These are phyloP conservation scores for Naganishia kalamii DNA, from an alignment of 768 basidiomycete species.

Conservation along the genomic window DNA sequence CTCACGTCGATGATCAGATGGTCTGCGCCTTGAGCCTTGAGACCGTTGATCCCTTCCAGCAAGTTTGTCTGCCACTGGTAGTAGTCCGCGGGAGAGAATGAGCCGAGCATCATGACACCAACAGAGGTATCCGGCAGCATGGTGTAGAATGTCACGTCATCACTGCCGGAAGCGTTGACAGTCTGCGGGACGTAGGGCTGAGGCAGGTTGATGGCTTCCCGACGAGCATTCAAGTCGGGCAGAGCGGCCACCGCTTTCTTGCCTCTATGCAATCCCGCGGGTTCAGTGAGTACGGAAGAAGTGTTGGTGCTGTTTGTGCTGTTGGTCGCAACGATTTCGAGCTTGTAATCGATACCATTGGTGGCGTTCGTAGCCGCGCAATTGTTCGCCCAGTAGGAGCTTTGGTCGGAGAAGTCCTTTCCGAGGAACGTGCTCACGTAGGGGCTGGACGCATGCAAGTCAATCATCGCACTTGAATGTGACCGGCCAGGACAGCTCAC, in stretches of 20 bases:
- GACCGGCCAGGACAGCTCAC: background rate
- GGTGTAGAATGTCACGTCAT: slow-evolving; percentile 57
- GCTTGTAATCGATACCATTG: slow-evolving; percentile 54
- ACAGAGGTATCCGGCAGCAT: slow-evolving; percentile 54
- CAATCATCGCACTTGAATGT: too few species aligned
- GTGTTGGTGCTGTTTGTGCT: slow-evolving; percentile 20
- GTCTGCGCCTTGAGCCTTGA: slow-evolving; percentile 53
- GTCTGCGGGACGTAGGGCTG: slow-evolving; percentile 52
- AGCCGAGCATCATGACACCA: slow-evolving; percentile 45
- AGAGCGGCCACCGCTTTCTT: slow-evolving; percentile 41
- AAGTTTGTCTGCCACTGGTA: slow-evolving; percentile 55
- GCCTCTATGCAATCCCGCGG: slow-evolving; percentile 41
- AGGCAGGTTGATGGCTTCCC: slow-evolving; percentile 52
- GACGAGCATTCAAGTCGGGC: slow-evolving; percentile 48
- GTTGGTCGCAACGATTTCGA: slow-evolving; percentile 8
- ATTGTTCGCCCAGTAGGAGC: slow-evolving; percentile 57
- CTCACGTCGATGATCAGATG: slow-evolving; percentile 57
- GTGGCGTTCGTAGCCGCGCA: slow-evolving; percentile 54
- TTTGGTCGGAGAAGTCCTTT: slow-evolving; percentile 52
- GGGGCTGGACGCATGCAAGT: slow-evolving; percentile 47
- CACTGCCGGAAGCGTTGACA: slow-evolving; percentile 51
- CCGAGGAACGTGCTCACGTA: slow-evolving; percentile 54
- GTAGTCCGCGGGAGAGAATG: slow-evolving; percentile 54
- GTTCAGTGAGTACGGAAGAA: slow-evolving; percentile 30
- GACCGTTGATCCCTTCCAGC: slow-evolving; percentile 50